These are phyloP conservation scores for Podosphaera xanthii DNA, from an alignment of 2,329 filamentous ascomycete species.

Conservation along the genomic window DNA sequence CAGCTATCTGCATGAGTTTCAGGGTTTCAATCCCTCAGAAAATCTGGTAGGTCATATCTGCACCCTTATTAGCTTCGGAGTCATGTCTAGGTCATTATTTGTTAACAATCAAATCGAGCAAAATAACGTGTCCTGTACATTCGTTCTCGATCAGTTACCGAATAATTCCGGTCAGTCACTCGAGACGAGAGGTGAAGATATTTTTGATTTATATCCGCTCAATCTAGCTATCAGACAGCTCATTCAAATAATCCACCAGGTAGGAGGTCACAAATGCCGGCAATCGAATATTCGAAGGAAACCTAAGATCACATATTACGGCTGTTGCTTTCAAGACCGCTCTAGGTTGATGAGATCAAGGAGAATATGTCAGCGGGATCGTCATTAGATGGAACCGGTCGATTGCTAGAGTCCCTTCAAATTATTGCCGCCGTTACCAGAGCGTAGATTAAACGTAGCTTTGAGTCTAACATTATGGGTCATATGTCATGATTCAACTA, in stretches of 20 bases:
- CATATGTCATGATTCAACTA: too few species aligned
- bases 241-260: background rate
- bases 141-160: background rate
- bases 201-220: background rate
- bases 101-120: background rate
- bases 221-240: background rate
- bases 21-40: too few species aligned
- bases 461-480: background rate
- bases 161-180: background rate
- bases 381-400: too few species aligned
- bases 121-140: background rate
- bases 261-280: background rate
- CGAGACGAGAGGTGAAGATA: background rate
- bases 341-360: too few species aligned
- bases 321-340: too few species aligned
- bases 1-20: too few species aligned
- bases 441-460: background rate
- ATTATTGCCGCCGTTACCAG: background rate
- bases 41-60: too few species aligned
- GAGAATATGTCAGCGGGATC: too few species aligned
- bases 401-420: too few species aligned
- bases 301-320: too few species aligned
- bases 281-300: background rate
- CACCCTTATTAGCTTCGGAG: background rate
- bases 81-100: background rate